Evolutionary conservation across 2,329 filamentous ascomycete genomes (phyloP), one percentile per base, ranked within the genome.

Genomic region (Rhytidhysteron rufulum): DNA sequence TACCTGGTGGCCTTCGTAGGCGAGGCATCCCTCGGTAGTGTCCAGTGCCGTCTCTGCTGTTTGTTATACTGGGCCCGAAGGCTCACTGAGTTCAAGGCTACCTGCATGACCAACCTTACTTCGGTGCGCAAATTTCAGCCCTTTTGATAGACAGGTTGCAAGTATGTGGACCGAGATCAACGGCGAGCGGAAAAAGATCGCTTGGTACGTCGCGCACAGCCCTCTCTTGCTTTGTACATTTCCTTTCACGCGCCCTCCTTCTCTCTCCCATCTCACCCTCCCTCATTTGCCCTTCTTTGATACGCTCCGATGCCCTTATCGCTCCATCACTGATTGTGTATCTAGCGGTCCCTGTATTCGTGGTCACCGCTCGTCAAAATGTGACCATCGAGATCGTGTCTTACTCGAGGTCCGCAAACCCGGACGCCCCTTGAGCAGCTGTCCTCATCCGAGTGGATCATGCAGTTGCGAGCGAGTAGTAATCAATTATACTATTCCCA

Each of bases 291-390:
- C 8, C 20, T 15, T 34, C 30, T 18, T 27, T 17, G 54, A 41
- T 22, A n/a, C n/a, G n/a, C 36, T 42, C 17, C 22, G 9, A 27
- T 31, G 30, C n/a, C 42, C 29, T 34, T 13, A 10, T 21, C 40
- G 13, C 30, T 7, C 20, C 11, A 7, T 27, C n/a, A 31, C 37
- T 43, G 18, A 40, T 22, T 20, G 15, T 2, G 5, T 15, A 2
- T 50, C 25, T 52, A 87, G 83, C 65, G 80, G 80, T 72, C 83
- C 83, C 57, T 87, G 84, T 61, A 87, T 87, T 52, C 80, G 83
- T 55, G 84, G 84, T 41, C 84, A 88, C 63, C 80, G 84, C 53
- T 87, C 84, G 21, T 86, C 83, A 38, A 86, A 85, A 70, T 88
- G 84, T 63, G 82, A 77, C 34, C 84, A 88, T 44, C 73, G 75